Base-by-base conservation (phyloP, 2,329 filamentous ascomycete species). In the Aspergillus bombycis region DNA sequence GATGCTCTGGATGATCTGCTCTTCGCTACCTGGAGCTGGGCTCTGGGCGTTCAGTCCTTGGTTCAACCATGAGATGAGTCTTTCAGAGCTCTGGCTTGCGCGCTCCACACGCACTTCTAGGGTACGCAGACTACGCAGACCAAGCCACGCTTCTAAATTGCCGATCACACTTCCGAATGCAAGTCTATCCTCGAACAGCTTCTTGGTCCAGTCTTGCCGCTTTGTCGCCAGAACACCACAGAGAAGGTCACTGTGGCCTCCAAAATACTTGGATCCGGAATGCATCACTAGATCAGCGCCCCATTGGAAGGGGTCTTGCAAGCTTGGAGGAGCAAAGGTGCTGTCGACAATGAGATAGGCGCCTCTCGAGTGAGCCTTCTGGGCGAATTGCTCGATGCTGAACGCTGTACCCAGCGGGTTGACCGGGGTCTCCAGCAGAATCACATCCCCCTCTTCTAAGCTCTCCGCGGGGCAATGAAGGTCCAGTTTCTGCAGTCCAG, bases 191-290 rank as follows among this genome's bases (percentile, higher is more conserved):
- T 77, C 74, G 54, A 84, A 80, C 71, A 98, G 79, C 26, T 79
- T 81, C 34, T 76, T 74, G n/a, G 87, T 77, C 90, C 90, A 91
- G 5, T 82, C 82, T 57, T 83, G 71, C 54, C 80, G 80, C 28
- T 85, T 82, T 7, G 93, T 86, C 0, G 88, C 87, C 32, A 99
- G 80, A 21, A 96, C 90, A 26, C 95, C 95, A 74, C 92, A 96
- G 7, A 98, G 86, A 85, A 98, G 85, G 79, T 99, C 95, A 68
- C 90, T 94, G 80, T 99, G 95, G 0, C 95, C 95, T 23, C 95
- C 95, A 69, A 99, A 88, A 79, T 98, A 99, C 83, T 98, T 99
- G 21, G 94, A 97, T 4, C 93, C 95, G 58, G 87, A 91, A 79
- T 99, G 95, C 92, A 98, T 91, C 38, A 97, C 87, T 1, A 94